Conservation (phyloP, 345 rosid species). For the Melaleuca alternifolia region DNA sequence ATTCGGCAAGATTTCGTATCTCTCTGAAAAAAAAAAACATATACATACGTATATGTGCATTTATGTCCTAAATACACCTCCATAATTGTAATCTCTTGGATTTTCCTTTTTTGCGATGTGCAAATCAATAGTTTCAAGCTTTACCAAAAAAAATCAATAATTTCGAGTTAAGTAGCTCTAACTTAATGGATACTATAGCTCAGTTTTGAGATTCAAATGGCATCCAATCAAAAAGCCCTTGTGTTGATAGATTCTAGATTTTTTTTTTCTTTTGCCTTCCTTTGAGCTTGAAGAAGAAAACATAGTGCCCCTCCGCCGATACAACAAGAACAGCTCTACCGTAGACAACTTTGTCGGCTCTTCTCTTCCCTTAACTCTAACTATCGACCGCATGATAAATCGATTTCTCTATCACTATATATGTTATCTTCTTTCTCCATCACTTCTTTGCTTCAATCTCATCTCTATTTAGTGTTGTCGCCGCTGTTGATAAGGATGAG, state of each 20-base stretch:
- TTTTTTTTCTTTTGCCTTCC: background rate
- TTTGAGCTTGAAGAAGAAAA: background rate
- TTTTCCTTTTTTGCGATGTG: background rate
- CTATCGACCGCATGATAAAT: background rate
- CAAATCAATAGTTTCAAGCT: background rate
- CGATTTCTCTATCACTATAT: background rate
- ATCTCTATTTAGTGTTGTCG: fast-evolving
- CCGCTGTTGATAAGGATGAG: fast-evolving
- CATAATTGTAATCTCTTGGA: background rate
- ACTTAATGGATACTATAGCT: background rate
- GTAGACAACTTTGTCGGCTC: background rate
- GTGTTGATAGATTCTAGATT: fast-evolving
- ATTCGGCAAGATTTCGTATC: background rate
- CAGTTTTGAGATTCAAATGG: background rate
- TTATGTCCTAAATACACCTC: background rate
- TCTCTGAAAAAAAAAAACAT: background rate
- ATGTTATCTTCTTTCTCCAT: background rate
- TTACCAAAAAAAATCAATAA: background rate
- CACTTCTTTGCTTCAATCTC: background rate
- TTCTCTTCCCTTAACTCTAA: background rate
- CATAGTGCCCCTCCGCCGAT: background rate
- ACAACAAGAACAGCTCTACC: fast-evolving
- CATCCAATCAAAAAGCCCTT: background rate
- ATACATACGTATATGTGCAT: too few species aligned
- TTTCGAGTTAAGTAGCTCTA: background rate